Evolutionary conservation across 2,329 filamentous ascomycete species (phyloP), one percentile per base, ranked within the genome.

Genomic region (Fusarium abutilonis): DNA sequence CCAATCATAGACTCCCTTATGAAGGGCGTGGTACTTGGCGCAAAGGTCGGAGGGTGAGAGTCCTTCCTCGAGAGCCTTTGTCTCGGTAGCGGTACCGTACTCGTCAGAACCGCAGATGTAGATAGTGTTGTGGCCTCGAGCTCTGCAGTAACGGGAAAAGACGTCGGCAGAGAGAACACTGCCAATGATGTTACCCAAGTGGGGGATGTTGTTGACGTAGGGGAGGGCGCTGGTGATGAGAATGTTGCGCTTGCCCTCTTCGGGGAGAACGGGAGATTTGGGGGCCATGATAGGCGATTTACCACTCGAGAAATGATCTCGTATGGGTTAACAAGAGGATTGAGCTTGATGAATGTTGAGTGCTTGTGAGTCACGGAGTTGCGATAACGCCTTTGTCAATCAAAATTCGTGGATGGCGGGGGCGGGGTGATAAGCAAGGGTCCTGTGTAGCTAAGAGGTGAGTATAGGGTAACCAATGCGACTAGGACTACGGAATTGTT

Each of bases 11-110:
- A 97, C 90, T 44, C 90, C 91, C 70, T 92, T 88, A 79, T 97
- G 94, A 56, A 96, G 87, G 70, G 87, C 87, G 79, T 96, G 91
- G 81, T 96, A 97, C 80, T 97, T 96, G 77, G 91, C 87, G 80
- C 94, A 97, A 11, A 98, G 86, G 73, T 93, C 85, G 70, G 90
- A 84, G 19, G 94, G 93, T 11, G 89, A 92, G 63, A 93, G 82
- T 13, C 89, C 89, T 75, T 95, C 92, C 75, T 96, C 92, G 36
- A 97, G 86, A 5, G 94, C 94, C 80, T 96, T 97, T 23, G 94
- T 97, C 78, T 97, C 94, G 29, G 93, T 97, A 19, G 94, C 93
- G 11, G 94, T 98, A 55, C 94, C 94, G 76, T 97, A 98, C 78
- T 98, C 92, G 79, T 97, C 94, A n/a, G 77, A 79, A 54, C 93